Conservation (phyloP, 148 eudicot species). For the Vaccinium myrtillus region DNA sequence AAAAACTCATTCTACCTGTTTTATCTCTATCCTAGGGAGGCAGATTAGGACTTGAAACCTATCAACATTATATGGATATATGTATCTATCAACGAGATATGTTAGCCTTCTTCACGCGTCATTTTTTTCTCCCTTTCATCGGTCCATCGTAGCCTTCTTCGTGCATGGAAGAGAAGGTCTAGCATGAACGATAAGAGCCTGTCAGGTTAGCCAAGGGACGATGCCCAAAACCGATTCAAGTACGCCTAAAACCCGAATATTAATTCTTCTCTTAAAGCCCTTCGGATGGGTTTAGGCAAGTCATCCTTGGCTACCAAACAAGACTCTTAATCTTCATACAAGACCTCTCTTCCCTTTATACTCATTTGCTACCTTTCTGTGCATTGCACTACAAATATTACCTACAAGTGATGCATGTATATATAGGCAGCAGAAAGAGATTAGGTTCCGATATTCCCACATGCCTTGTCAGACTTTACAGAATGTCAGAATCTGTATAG, state of each 20-base stretch:
- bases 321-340: conserved; percentile 20
- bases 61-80: background rate
- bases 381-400: background rate
- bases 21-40: too few relatives aligned
- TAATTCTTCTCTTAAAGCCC: background rate
- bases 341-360: conserved; percentile 16
- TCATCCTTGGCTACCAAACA: conserved; percentile 10
- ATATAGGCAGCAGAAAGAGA: conserved; percentile 20
- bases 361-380: background rate
- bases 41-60: background rate
- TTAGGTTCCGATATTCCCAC: background rate
- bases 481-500: background rate
- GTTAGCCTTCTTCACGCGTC: background rate
- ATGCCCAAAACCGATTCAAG: conserved; percentile 5
- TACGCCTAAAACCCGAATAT: background rate
- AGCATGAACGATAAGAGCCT: conserved; percentile 16
- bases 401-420: background rate
- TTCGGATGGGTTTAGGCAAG: background rate
- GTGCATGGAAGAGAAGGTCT: conserved; percentile 15
- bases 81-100: background rate
- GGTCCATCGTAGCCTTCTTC: background rate
- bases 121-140: too few relatives aligned
- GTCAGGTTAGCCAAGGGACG: conserved; percentile 7
- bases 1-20: too few relatives aligned
- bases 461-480: background rate